Percentiles rank a stretch among this genome's conserved stretches.
These are phyloP conservation scores for Oryza coarctata DNA, from an alignment of 176 grass and related monocot genomes.

Conservation along the genomic window DNA sequence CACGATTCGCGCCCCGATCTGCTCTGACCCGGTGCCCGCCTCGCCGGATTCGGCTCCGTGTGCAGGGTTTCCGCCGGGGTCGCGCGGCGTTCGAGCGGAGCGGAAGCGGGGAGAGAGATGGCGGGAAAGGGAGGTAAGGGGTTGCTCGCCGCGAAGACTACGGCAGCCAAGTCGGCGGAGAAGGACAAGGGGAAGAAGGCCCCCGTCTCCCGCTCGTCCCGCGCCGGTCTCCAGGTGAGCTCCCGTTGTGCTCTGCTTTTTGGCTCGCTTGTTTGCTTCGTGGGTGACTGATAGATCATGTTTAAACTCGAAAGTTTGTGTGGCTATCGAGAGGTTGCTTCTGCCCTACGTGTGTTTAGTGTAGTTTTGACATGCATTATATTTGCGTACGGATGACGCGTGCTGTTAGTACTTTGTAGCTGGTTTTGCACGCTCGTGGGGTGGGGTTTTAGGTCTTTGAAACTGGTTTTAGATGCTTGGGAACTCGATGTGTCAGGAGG, in stretches of 20 bases:
- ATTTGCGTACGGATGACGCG: background rate
- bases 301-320: background rate
- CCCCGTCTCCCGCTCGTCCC: constrained; percentile 61
- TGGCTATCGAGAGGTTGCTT: background rate
- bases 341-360: background rate
- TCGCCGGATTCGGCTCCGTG: constrained; percentile 12
- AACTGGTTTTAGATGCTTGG: background rate
- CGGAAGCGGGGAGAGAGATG: constrained; percentile 25
- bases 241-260: background rate
- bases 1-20: constrained; percentile 21
- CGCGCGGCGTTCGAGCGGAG: constrained; percentile 12
- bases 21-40: constrained; percentile 25
- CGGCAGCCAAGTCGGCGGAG: constrained; percentile 59
- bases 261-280: background rate
- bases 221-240: constrained; percentile 64
- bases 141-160: constrained; percentile 64
- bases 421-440: background rate
- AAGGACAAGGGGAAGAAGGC: constrained; percentile 83
- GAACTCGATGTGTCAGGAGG: background rate
- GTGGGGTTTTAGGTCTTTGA: background rate
- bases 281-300: background rate
- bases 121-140: constrained; percentile 70
- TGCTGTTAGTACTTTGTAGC: background rate
- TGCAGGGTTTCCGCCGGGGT: constrained; percentile 16
- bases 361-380: background rate